A percentile compares a stretch with the other conserved stretches of the same genome.
phyloP scores from a whole-genome alignment of 805 yeast species.

The Wickerhamiella kazuoi region DNA sequence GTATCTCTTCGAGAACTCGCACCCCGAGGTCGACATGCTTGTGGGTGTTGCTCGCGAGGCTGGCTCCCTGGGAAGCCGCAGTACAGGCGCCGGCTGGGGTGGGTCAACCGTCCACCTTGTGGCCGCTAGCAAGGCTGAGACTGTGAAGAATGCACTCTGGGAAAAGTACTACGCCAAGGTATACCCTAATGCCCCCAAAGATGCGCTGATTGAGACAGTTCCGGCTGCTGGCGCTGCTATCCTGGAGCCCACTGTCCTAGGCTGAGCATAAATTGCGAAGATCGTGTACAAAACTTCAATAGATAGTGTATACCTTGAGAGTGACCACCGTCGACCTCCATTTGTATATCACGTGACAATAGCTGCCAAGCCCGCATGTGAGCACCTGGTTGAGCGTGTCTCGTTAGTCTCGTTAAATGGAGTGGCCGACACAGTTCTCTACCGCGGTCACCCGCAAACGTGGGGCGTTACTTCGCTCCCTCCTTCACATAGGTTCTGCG shows the following conservation, averaged over 20 bases:
- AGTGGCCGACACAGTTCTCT: no score
- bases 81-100: conserved; percentile 74
- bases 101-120: conserved; percentile 56
- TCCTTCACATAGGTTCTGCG: no score
- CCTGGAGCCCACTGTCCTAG: neutral
- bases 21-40: conserved; percentile 34
- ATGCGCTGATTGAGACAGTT: conserved; percentile 10
- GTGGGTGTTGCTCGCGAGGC: conserved; percentile 34
- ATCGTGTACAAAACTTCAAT: no score
- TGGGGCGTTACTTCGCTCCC: no score
- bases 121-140: conserved; percentile 24
- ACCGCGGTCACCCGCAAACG: no score
- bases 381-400: no score
- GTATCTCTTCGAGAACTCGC: conserved; percentile 35
- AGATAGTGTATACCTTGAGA: no score
- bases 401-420: no score
- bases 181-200: conserved; percentile 32
- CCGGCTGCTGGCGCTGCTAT: conserved; percentile 13
- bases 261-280: no score
- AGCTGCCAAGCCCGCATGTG: no score
- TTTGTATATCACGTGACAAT: no score
- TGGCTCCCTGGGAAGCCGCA: conserved; percentile 49
- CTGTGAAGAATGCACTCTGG: conserved; percentile 27
- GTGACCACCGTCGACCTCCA: no score
- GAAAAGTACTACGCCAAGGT: conserved; percentile 33